phyloP scores from a whole-genome alignment of 805 yeast genomes.

The Yarrowia porcina region DNA sequence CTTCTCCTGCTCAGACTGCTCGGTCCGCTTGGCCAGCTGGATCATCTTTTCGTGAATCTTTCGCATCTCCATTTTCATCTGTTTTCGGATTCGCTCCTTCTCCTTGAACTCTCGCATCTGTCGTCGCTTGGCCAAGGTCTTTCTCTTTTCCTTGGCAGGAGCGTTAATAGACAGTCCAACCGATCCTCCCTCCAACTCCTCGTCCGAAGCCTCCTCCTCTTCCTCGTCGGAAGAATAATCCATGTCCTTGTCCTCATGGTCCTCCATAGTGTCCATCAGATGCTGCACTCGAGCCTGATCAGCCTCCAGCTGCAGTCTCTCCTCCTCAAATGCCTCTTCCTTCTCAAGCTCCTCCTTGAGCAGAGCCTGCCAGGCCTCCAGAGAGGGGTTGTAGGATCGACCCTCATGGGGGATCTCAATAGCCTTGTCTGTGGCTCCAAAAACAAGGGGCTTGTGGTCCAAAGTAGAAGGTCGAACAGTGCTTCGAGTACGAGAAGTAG shows the following conservation, averaged over 20 bases:
- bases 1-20: conserved; percentile 30
- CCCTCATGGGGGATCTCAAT: conserved; percentile 70
- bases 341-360: conserved; percentile 61
- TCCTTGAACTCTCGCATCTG: conserved; percentile 61
- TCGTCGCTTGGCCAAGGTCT: conserved; percentile 76
- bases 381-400: conserved; percentile 87
- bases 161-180: conserved; percentile 61
- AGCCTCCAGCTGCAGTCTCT: conserved; percentile 57
- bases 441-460: conserved; percentile 55
- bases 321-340: conserved; percentile 66
- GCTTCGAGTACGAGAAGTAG: conserved; percentile 28
- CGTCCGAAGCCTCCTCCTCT: conserved; percentile 37
- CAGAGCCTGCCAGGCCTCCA: conserved; percentile 74
- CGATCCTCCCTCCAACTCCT: conserved; percentile 40
- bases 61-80: conserved; percentile 48
- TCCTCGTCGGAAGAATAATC: conserved; percentile 35
- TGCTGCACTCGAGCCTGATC: conserved; percentile 61
- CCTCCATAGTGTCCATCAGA: conserved; percentile 53
- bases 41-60: conserved; percentile 57
- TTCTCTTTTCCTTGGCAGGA: conserved; percentile 63
- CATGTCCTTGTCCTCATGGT: conserved; percentile 33
- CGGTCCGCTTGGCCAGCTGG: conserved; percentile 50
- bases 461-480: conserved; percentile 42
- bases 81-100: conserved; percentile 37
- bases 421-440: conserved; percentile 42